phyloP scores from a whole-genome alignment of 179 eudicot genomes.

The Beta macrorhiza region DNA sequence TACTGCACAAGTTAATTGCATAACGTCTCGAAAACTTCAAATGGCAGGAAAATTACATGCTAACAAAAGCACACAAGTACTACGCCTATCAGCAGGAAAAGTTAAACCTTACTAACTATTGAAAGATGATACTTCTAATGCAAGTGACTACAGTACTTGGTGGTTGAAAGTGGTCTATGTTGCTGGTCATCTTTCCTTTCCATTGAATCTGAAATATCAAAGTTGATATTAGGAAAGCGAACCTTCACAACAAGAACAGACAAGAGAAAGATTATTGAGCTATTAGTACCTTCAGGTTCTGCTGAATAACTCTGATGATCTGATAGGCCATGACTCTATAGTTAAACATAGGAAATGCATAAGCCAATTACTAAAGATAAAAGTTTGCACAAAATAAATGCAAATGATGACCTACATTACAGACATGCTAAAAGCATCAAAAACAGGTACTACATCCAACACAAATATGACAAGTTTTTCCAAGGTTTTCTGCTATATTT shows the following conservation, averaged over 20 bases:
- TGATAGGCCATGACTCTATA: slow-evolving; percentile 30
- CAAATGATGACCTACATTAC: background rate
- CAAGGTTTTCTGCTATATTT: background rate
- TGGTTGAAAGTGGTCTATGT: slow-evolving; percentile 32
- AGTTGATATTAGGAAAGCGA: background rate
- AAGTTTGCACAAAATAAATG: slow-evolving; percentile 7
- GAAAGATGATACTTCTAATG: slow-evolving; percentile 28
- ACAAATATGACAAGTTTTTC: too few species aligned
- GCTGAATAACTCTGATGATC: slow-evolving; percentile 26
- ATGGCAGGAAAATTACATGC: background rate
- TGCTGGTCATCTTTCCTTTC: slow-evolving; percentile 25
- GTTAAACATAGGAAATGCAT: slow-evolving; percentile 2
- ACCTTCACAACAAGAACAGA: background rate
- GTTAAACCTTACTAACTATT: slow-evolving; percentile 25
- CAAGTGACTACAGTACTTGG: slow-evolving; percentile 45
- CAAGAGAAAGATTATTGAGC: background rate
- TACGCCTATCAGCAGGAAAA: slow-evolving; percentile 11
- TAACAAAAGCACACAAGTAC: background rate
- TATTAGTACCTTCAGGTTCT: slow-evolving; percentile 29
- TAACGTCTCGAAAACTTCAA: background rate
- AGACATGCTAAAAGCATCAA: background rate
- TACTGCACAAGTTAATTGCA: background rate
- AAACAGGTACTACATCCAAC: background rate
- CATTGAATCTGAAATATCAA: slow-evolving; percentile 27
- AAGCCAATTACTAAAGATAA: background rate